These are phyloP conservation scores for Skeletonema costatum DNA, from an alignment of 108 stramenopile species.

Conservation along the genomic window DNA sequence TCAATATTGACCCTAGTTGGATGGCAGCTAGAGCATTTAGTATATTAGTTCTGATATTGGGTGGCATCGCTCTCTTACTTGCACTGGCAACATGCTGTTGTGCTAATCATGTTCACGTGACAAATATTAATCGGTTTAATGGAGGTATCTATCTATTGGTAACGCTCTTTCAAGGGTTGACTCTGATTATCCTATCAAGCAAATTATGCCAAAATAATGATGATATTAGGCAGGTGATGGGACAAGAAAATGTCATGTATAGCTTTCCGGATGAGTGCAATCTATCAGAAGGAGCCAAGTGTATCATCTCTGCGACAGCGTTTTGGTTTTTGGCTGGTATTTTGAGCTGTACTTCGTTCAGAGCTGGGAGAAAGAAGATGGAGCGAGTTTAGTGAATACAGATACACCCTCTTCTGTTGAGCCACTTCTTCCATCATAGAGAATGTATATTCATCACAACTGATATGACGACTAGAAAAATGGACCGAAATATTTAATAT, in stretches of 20 bases:
- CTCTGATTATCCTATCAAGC: neutral
- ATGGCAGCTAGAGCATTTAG: neutral
- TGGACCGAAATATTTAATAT: too few relatives aligned
- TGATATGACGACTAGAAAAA: too few relatives aligned
- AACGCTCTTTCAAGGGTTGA: neutral
- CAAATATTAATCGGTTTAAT: neutral
- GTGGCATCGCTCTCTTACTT: neutral
- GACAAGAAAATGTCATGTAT: neutral
- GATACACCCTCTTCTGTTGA: neutral
- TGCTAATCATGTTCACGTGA: neutral
- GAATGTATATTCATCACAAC: neutral
- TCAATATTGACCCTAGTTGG: neutral
- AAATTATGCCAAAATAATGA: neutral
- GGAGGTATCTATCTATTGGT: neutral
- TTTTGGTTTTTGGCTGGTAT: neutral
- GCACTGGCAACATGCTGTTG: neutral
- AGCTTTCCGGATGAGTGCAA: neutral
- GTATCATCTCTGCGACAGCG: neutral
- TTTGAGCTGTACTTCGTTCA: neutral
- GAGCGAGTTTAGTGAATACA: neutral
- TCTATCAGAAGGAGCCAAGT: neutral
- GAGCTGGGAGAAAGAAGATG: neutral
- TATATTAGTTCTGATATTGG: neutral
- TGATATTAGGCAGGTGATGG: neutral
- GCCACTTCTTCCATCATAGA: neutral